Percentiles rank a stretch among this genome's conserved stretches.
Conservation (phyloP, 2,329 filamentous ascomycete species). For the Alternaria angustiovoidea region DNA sequence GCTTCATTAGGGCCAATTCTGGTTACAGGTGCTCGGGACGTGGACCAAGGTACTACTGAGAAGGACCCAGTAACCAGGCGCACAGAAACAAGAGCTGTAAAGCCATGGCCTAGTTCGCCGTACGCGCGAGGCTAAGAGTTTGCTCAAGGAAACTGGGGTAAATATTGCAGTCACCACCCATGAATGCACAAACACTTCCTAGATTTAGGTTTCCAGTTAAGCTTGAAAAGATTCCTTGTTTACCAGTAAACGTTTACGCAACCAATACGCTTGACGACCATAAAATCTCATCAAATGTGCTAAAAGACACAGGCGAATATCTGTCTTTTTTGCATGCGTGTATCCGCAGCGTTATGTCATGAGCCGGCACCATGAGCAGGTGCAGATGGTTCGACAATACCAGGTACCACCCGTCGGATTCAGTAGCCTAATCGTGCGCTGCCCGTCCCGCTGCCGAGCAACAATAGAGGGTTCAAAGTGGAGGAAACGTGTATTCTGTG, state of each 20-base stretch:
- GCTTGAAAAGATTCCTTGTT: neutral
- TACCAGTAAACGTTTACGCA: neutral
- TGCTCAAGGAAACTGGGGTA: neutral
- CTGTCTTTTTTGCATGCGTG: neutral
- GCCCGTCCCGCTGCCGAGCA: neutral
- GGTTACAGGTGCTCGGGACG: slow-evolving; percentile 1
- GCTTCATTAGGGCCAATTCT: neutral
- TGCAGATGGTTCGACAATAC: neutral
- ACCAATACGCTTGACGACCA: neutral
- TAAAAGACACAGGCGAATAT: neutral
- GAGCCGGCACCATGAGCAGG: neutral
- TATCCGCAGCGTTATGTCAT: neutral
- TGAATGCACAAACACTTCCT: neutral
- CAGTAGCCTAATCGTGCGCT: slow-evolving; percentile 4
- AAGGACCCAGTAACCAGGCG: slow-evolving; percentile 6
- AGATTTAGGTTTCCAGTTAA: neutral
- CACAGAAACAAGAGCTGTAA: neutral
- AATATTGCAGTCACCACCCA: neutral
- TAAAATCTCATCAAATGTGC: neutral
- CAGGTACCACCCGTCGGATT: slow-evolving; percentile 4
- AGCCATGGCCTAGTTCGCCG: neutral
- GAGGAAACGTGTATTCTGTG: slow-evolving; percentile 2
- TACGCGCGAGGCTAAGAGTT: neutral
- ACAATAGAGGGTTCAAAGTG: neutral
- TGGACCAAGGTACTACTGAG: slow-evolving; percentile 4